A percentile compares a stretch with the other conserved stretches of the same genome.
Conservation (phyloP, 108 stramenopile genomes). For the Tribonema minus region DNA sequence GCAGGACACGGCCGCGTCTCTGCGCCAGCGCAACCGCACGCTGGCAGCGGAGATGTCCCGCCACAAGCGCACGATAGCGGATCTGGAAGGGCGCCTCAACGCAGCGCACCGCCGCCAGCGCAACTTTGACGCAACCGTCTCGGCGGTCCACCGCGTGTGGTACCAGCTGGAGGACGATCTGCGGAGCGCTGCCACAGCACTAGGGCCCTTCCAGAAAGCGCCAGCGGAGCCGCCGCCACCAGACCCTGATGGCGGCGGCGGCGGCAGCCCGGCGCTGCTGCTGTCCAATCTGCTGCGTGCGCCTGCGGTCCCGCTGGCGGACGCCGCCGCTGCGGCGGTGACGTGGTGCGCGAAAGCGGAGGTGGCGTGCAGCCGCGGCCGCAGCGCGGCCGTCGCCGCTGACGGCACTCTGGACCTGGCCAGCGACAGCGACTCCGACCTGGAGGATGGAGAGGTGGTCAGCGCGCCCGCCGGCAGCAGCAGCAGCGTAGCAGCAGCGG, state of each 20-base stretch:
- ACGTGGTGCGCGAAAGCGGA: too few species aligned
- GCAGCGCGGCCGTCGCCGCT: too few species aligned
- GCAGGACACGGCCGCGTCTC: too few species aligned
- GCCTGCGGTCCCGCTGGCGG: too few species aligned
- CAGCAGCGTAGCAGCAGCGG: too few species aligned
- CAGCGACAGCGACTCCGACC: not conserved
- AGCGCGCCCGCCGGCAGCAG: not conserved
- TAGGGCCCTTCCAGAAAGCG: too few species aligned
- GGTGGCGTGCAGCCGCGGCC: too few species aligned
- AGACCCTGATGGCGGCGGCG: too few species aligned
- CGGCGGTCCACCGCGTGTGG: constrained; percentile 35
- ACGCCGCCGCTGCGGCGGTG: too few species aligned
- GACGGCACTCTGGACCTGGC: constrained; percentile 1
- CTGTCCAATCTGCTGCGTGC: too few species aligned
- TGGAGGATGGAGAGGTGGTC: not conserved
- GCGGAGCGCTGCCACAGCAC: not conserved
- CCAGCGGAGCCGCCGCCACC: too few species aligned
- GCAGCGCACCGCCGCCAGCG: constrained; percentile 4
- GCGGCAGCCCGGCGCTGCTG: too few species aligned
- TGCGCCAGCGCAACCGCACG: constrained; percentile 22
- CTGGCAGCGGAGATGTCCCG: constrained; percentile 26
- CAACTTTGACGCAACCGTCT: constrained; percentile 25
- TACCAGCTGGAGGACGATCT: constrained; percentile 2
- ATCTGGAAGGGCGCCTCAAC: constrained; percentile 17
- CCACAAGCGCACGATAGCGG: constrained; percentile 5